phyloP scores from a whole-genome alignment of 805 yeast genomes.

The Yarrowia deformans region DNA sequence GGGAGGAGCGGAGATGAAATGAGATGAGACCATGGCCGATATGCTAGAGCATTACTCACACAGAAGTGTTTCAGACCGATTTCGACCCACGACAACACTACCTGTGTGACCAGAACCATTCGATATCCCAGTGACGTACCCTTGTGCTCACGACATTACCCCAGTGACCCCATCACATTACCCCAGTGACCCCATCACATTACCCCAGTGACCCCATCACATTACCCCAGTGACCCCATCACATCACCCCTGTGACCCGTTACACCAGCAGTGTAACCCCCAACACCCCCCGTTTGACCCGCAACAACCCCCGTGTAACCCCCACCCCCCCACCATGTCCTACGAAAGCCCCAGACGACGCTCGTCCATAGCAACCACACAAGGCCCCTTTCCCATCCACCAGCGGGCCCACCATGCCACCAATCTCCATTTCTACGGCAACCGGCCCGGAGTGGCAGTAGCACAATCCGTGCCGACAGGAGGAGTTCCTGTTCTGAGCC shows the following conservation, averaged over 20 bases:
- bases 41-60: no score
- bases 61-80: no score
- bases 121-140: no score
- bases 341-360: slow-evolving; percentile 35
- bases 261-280: neutral
- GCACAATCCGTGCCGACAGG: slow-evolving; percentile 43
- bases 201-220: neutral
- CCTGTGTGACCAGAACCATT: neutral
- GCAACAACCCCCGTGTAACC: neutral
- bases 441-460: slow-evolving; percentile 10
- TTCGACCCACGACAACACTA: neutral
- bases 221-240: neutral
- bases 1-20: no score
- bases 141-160: no score
- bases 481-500: slow-evolving; percentile 43
- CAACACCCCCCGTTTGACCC: neutral
- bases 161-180: neutral
- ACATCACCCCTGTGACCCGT: neutral
- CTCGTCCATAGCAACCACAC: slow-evolving; percentile 32
- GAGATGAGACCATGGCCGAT: no score
- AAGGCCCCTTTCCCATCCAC: slow-evolving; percentile 36
- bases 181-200: neutral
- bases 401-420: slow-evolving; percentile 36
- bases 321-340: neutral
- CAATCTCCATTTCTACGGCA: slow-evolving; percentile 36